Conservation (phyloP, 768 basidiomycete species). For the Leccinellum luteum region DNA sequence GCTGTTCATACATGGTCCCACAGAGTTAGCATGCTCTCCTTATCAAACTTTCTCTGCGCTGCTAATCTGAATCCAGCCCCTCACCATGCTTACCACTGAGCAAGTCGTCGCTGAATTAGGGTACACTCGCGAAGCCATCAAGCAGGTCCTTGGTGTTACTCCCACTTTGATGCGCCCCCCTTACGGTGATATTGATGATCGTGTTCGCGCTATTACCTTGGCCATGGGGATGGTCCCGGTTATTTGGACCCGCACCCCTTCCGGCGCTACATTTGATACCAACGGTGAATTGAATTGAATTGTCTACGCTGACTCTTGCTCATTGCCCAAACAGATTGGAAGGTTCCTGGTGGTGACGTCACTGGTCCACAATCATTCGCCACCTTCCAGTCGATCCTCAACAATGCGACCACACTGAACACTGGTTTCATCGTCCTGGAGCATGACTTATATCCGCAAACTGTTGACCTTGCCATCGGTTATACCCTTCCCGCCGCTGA, state of each 20-base stretch:
- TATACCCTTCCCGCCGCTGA: slow-evolving; percentile 81
- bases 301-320: neutral
- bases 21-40: slow-evolving; percentile 37
- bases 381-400: slow-evolving; percentile 73
- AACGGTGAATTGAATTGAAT: slow-evolving; percentile 46
- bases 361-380: slow-evolving; percentile 62
- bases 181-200: slow-evolving; percentile 87
- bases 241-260: slow-evolving; percentile 77
- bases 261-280: slow-evolving; percentile 62
- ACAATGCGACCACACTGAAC: slow-evolving; percentile 56
- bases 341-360: slow-evolving; percentile 74
- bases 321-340: slow-evolving; percentile 62
- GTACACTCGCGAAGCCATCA: slow-evolving; percentile 87
- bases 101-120: slow-evolving; percentile 92
- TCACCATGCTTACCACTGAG: slow-evolving; percentile 71
- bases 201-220: slow-evolving; percentile 84
- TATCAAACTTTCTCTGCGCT: neutral
- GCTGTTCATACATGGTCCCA: slow-evolving; percentile 94
- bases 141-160: slow-evolving; percentile 68
- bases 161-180: slow-evolving; percentile 80
- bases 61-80: slow-evolving; percentile 39
- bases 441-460: slow-evolving; percentile 81
- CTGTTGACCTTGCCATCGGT: slow-evolving; percentile 87
- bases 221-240: slow-evolving; percentile 92
- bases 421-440: slow-evolving; percentile 87